Evolutionary conservation across 345 rosid genomes (phyloP).

Genomic region (Kandelia obovata): DNA sequence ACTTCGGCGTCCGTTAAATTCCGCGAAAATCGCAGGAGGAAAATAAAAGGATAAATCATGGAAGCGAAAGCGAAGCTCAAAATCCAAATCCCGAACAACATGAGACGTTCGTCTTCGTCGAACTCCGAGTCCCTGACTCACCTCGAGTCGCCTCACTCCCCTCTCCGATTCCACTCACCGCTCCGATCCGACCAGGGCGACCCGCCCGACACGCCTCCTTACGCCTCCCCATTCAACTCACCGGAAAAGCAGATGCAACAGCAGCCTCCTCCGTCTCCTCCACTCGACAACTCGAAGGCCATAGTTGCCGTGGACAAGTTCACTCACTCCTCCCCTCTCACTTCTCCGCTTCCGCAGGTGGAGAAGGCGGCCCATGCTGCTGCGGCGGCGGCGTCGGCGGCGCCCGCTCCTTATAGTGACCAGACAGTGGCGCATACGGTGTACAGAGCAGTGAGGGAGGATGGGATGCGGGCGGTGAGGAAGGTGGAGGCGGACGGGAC

Average conservation of each 20-base stretch:
- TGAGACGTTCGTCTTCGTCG: slow-evolving; percentile 65
- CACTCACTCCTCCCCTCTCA: slow-evolving; percentile 44
- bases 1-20: background rate
- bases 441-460: slow-evolving; percentile 46
- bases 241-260: slow-evolving; percentile 34
- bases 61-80: slow-evolving; percentile 10
- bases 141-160: slow-evolving; percentile 62
- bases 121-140: slow-evolving; percentile 46
- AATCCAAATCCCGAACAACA: slow-evolving; percentile 20
- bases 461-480: slow-evolving; percentile 16
- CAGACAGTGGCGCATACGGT: slow-evolving; percentile 19
- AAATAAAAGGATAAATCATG: background rate
- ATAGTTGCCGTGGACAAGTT: slow-evolving; percentile 45
- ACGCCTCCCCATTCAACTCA: slow-evolving; percentile 55
- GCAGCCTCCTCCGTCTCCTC: background rate
- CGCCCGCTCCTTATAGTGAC: slow-evolving; percentile 4
- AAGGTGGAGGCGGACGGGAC: slow-evolving; percentile 31
- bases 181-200: slow-evolving; percentile 61
- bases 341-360: slow-evolving; percentile 34
- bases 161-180: slow-evolving; percentile 65
- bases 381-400: slow-evolving; percentile 21
- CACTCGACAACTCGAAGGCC: slow-evolving; percentile 45
- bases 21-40: background rate
- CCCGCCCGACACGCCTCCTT: slow-evolving; percentile 42
- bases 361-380: slow-evolving; percentile 16